Conservation (phyloP, 352 stramenopile genomes). For the Phytophthora megakarya region DNA sequence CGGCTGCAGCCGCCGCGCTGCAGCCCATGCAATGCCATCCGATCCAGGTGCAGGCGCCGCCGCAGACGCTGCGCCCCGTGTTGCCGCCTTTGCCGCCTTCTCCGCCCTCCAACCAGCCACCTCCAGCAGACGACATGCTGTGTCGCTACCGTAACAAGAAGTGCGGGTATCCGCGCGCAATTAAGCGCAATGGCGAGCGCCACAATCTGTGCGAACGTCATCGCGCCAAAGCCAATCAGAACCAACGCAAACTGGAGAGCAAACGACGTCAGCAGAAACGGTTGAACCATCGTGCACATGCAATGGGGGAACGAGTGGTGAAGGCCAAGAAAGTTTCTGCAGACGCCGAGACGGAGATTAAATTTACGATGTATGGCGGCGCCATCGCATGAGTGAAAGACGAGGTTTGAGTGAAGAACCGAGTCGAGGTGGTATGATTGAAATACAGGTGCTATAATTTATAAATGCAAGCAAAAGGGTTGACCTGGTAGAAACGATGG, state of each 20-base stretch:
- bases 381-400: conserved; percentile 17
- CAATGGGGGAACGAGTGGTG: conserved; percentile 12
- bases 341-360: conserved; percentile 16
- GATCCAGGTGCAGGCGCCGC: not conserved
- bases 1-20: conserved; percentile 40
- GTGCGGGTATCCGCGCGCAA: conserved; percentile 56
- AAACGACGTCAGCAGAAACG: conserved; percentile 76
- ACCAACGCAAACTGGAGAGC: conserved; percentile 82
- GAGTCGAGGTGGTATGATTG: not conserved
- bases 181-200: conserved; percentile 70
- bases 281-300: conserved; percentile 25
- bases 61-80: conserved; percentile 10
- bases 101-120: not conserved
- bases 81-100: not conserved
- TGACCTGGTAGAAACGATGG: no score
- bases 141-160: conserved; percentile 75
- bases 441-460: conserved; percentile 34
- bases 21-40: conserved; percentile 33
- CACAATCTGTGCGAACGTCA: conserved; percentile 72
- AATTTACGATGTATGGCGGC: conserved; percentile 25
- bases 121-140: conserved; percentile 35
- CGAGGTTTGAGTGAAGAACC: conserved; percentile 19
- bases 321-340: conserved; percentile 27
- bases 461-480: conserved; percentile 22
- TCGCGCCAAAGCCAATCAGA: conserved; percentile 77